These are phyloP conservation scores for Magnusiomyces paraingens DNA, from an alignment of 1,139 yeast species.

Conservation along the genomic window DNA sequence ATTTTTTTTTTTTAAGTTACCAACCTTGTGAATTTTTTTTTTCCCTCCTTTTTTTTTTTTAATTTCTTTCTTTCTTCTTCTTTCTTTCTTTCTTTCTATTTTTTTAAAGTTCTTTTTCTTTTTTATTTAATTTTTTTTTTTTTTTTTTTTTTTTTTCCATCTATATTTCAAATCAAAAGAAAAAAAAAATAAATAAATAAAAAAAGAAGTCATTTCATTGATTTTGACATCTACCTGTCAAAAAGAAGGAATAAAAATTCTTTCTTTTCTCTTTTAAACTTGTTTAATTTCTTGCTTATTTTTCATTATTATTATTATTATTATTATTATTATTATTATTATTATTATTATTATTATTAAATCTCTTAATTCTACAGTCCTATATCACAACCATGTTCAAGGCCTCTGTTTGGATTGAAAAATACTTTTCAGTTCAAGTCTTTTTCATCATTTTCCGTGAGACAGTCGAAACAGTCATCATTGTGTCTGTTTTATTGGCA, in stretches of 20 bases:
- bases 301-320: too few relatives aligned
- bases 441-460: conserved; percentile 89
- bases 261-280: too few relatives aligned
- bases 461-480: conserved; percentile 81
- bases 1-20: background rate
- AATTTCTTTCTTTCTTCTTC: background rate
- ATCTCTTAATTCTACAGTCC: too few relatives aligned
- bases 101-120: too few relatives aligned
- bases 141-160: too few relatives aligned
- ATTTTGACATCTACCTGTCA: background rate
- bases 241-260: background rate
- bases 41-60: background rate
- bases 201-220: background rate
- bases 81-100: background rate
- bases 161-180: too few relatives aligned
- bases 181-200: too few relatives aligned
- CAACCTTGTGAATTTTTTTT: background rate
- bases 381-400: too few relatives aligned
- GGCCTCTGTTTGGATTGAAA: background rate
- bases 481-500: conserved; percentile 82
- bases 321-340: too few relatives aligned
- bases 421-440: conserved; percentile 37
- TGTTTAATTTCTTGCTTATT: too few relatives aligned
- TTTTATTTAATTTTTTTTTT: too few relatives aligned
- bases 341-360: too few relatives aligned